These are phyloP conservation scores for Basipetospora chlamydospora DNA, from an alignment of 2,329 filamentous ascomycete genomes.

Conservation along the genomic window DNA sequence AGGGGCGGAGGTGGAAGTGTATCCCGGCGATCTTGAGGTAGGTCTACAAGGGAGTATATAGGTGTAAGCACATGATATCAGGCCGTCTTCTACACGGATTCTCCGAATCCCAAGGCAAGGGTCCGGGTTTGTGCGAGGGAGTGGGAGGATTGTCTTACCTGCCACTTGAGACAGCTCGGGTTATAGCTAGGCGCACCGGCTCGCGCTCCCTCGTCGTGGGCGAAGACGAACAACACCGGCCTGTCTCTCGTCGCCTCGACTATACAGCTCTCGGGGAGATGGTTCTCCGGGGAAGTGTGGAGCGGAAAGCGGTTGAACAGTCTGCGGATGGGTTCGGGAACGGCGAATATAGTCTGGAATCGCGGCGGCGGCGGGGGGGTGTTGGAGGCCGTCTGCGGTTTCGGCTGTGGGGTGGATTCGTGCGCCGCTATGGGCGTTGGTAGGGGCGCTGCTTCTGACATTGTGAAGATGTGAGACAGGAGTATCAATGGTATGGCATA, in stretches of 20 bases:
- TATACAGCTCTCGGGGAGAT: constrained; percentile 49
- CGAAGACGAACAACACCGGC: constrained; percentile 64
- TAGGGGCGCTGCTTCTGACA: no score
- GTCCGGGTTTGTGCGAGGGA: background rate
- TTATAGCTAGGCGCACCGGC: constrained; percentile 65
- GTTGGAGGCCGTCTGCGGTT: background rate
- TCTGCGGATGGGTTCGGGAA: constrained; percentile 62
- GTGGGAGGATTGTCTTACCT: constrained; percentile 41
- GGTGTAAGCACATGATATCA: no score
- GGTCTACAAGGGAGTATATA: constrained; percentile 49
- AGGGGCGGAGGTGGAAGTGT: constrained; percentile 50
- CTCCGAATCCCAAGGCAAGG: background rate
- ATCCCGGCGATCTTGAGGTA: constrained; percentile 68
- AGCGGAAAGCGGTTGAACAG: constrained; percentile 81
- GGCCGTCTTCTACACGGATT: no score
- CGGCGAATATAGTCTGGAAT: constrained; percentile 23
- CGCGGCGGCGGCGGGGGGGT: background rate
- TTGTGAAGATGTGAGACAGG: no score
- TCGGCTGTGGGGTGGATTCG: background rate
- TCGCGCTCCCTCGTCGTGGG: constrained; percentile 45
- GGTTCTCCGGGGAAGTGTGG: constrained; percentile 57
- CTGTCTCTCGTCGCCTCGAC: constrained; percentile 22
- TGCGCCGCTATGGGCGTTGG: background rate
- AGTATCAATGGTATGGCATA: no score
- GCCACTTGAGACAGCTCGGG: constrained; percentile 89